Evolutionary conservation across 352 stramenopile genomes (phyloP), one percentile per base, ranked within the genome.

Genomic region (Globisporangium cylindrosporum): DNA sequence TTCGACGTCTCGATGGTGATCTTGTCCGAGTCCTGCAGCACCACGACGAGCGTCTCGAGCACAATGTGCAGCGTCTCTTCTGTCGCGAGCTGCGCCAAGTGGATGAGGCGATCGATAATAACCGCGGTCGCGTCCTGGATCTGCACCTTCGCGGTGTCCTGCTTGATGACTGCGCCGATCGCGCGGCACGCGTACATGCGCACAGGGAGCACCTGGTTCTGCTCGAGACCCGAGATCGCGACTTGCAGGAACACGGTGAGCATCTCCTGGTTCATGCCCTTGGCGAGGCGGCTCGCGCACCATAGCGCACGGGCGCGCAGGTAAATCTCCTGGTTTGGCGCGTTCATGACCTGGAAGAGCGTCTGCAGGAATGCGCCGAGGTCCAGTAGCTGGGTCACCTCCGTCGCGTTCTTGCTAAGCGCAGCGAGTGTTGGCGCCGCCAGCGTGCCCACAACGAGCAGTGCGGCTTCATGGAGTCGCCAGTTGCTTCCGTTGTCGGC

Each of bases 31-130:
- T 92, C 84, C 61, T 92, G 84, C 18, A 92, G 72, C 32, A 92
- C 77, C 1, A 91, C 82, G 3, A 94, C 84, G 22, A 94, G 61
- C 7, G 87, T 93, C 66, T 93, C 87, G 0, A 93, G 72, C 32
- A 86, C 82, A 59, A 93, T 91, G 58, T 94, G 87, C 4, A 94
- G 73, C 25, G 84, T 93, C 66, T 94, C 87, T 2, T 81, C 74
- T 6, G 80, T 88, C 25, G 87, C 79, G 20, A 81, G 75, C 29
- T 87, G 73, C 3, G 84, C 78, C 10, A 94, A 53, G 46, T 82
- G 81, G 4, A 81, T 82, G 38, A 94, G 62, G 1, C 83, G 83
- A 3, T 90, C 74, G 22, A 94, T 73, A 54, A 93, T 77, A 10
- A 84, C 62, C 8, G 65, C 66, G 32, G 73, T 82, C 1, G 78